Base-by-base conservation (phyloP, 495 filamentous ascomycete genomes). In the Neurospora discreta region DNA sequence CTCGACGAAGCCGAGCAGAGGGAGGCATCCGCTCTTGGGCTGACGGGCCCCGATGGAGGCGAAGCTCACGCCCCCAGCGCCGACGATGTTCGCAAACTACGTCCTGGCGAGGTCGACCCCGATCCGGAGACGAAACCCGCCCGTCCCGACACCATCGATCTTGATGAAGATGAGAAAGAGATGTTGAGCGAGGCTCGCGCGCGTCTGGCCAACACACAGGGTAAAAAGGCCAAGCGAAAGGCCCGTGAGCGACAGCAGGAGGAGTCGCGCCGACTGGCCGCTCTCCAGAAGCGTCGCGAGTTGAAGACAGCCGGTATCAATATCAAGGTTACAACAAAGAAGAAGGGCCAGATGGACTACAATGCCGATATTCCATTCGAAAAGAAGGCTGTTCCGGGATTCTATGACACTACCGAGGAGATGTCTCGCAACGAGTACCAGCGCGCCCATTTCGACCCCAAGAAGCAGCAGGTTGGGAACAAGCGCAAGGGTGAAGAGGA, bases 151-250 rank as follows among this genome's bases (percentile, higher is more conserved):
- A 97, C 96, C 3, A 95, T 98, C 78, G 95, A 99, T 81, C 87
- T 99, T 71, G 95, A 99, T 77, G 95, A 99, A 83, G 95, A 98
- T 78, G 96, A 99, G 80, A 98, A 98, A 84, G 96, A 98, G 79
- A 98, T 98, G 95, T 83, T 99, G 75, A 97, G 94, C 80, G 95
- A 99, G 82, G 95, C 95, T 70, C 92, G 95, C 76, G 95, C 95
- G 71, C 91, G 95, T 82, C 84, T 99, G 71, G 95, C 96, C 43
- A 99, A 99, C 76, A 98, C 95, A 41, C 94, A 98, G 80, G 95
- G 95, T 79, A 98, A 99, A 83, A 99, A 99, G 85, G 96, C 95
- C 7, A 99, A 99, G 86, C 88, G 95, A 71, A 99, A 99, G 85
- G 96, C 95, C 68, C 87, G 95, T 75, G 95, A 99, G 80, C 86